Evolutionary conservation across 2,329 filamentous ascomycete species (phyloP), one percentile per base, ranked within the genome.

Genomic region (Coniochaeta hoffmannii): DNA sequence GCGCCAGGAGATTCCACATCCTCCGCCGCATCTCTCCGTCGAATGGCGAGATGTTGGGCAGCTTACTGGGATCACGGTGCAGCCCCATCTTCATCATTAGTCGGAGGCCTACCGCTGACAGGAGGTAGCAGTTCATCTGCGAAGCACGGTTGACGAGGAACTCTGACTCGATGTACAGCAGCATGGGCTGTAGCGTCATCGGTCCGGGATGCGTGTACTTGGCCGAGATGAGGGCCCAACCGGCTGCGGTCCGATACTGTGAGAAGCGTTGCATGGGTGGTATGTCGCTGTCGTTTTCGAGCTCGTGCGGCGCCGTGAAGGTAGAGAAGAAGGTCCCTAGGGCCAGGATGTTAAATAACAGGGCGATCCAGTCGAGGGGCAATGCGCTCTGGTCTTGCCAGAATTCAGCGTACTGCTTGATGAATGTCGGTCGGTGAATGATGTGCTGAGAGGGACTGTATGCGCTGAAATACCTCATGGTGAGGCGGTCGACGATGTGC

Each of bases 71-170:
- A 60, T 84, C 81, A 19, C 81, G 76, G 61, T 83, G 81, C 15
- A 82, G 68, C 10, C 81, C 81, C 77, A 82, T 80, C 61, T 80
- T 80, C 53, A 84, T 68, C 71, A 82, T 79, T 2, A 83, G 66
- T 6, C 80, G 77, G 38, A 83, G 69, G 28, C 73, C 69, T 11
- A 79, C 73, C 3, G 75, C 74, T 1, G 73, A 73, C 10, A 83
- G 66, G 30, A 83, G 64, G 63, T 81, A 84, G 63, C 76, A 78
- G 60, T 76, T 76, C 65, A 78, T 77, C 65, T 81, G 78, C 32
- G 74, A 74, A 11, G 73, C 71, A 22, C 75, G 73, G 64, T 75
- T 78, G 50, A 77, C 67, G 15, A 82, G 59, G 60, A 83, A 83
- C 58, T 81, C 75, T 0, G 73, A 72, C 64, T 83, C 80, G 17